Conservation (phyloP, 768 basidiomycete genomes). For the Tubosaeta sp. region DNA sequence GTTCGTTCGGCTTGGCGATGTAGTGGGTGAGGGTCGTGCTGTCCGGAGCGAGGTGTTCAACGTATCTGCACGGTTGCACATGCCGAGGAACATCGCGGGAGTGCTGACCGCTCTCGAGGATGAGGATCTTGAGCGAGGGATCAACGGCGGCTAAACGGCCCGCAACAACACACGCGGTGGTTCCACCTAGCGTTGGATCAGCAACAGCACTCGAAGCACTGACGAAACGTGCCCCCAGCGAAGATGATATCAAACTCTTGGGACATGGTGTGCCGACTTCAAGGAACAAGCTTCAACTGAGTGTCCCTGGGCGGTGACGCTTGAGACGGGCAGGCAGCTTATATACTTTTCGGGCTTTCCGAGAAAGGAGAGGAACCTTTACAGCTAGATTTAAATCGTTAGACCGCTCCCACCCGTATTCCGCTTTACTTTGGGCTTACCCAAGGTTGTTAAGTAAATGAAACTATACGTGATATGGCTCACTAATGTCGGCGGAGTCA, state of each 20-base stretch:
- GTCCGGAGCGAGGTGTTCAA: slow-evolving; percentile 11
- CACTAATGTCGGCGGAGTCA: no score
- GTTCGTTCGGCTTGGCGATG: slow-evolving; percentile 6
- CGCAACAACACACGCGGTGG: slow-evolving; percentile 26
- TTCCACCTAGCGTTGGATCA: slow-evolving; percentile 14
- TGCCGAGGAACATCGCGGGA: slow-evolving; percentile 17
- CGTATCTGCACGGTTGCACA: slow-evolving; percentile 17
- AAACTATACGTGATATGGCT: no score
- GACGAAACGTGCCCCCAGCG: slow-evolving; percentile 3
- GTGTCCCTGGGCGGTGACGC: no score
- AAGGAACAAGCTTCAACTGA: background rate
- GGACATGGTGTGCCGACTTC: background rate
- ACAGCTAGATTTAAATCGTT: no score
- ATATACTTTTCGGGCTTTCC: no score
- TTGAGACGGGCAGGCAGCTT: no score
- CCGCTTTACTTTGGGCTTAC: no score
- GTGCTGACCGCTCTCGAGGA: slow-evolving; percentile 25
- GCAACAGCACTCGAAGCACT: background rate
- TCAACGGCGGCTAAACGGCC: slow-evolving; percentile 23
- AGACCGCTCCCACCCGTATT: no score
- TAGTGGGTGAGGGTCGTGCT: slow-evolving; percentile 17
- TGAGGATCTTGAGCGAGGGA: slow-evolving; percentile 24
- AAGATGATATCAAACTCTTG: slow-evolving; percentile 6
- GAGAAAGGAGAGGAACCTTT: no score
- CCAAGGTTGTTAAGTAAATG: no score